A percentile compares a stretch with the other conserved stretches of the same genome.
These are phyloP conservation scores for Firmiana major DNA, from an alignment of 345 rosid genomes.

Conservation along the genomic window DNA sequence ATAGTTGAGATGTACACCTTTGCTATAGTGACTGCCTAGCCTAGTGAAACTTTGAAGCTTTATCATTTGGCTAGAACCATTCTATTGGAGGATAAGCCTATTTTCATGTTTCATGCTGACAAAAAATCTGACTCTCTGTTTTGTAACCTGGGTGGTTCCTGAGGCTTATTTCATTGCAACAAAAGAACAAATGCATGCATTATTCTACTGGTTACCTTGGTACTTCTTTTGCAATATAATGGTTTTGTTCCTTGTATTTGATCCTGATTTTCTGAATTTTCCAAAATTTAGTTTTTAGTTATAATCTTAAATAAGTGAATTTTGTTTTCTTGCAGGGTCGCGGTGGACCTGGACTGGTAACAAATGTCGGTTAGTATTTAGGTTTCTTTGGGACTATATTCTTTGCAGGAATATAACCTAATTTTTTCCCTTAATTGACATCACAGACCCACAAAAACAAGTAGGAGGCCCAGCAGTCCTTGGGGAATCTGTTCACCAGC, in stretches of 20 bases:
- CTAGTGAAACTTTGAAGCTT: not conserved
- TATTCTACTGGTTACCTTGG: not conserved
- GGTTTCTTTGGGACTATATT: not conserved
- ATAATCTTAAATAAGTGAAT: constrained; percentile 1
- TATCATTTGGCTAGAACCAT: not conserved
- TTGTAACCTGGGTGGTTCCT: not conserved
- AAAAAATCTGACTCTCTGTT: not conserved
- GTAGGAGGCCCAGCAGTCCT: constrained; percentile 42
- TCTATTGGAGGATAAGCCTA: not conserved
- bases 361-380: constrained; percentile 51
- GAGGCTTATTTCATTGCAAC: constrained; percentile 5
- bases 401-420: not conserved
- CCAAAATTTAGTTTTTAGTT: not conserved
- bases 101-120: not conserved
- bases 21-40: not conserved
- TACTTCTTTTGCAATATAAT: not conserved
- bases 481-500: constrained; percentile 52
- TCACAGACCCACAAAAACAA: constrained; percentile 61
- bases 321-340: constrained; percentile 63
- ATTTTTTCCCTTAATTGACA: constrained; percentile 8
- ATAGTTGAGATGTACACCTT: not conserved
- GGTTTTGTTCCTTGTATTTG: not conserved
- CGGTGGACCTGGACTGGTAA: constrained; percentile 74
- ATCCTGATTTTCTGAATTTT: not conserved
- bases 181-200: not conserved